These are phyloP conservation scores for Suillus plorans DNA, from an alignment of 768 basidiomycete genomes.

Conservation along the genomic window DNA sequence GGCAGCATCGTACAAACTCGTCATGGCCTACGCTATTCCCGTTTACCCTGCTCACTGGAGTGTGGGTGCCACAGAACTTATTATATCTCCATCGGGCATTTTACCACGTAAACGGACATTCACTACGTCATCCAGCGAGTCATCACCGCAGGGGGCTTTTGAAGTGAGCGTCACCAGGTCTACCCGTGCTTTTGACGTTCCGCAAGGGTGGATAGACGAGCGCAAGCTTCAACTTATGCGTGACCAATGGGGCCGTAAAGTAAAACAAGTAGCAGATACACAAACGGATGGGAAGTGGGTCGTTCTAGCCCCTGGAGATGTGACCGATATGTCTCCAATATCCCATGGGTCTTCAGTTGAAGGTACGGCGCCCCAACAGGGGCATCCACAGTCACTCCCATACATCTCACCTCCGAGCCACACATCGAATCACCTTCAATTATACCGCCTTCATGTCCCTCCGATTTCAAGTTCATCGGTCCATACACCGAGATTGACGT, in stretches of 20 bases:
- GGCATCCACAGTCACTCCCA: slow-evolving; percentile 14
- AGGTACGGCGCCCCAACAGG: slow-evolving; percentile 26
- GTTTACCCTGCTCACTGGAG: slow-evolving; percentile 84
- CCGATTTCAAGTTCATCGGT: slow-evolving; percentile 46
- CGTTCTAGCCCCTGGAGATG: slow-evolving; percentile 64
- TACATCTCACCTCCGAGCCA: slow-evolving; percentile 39
- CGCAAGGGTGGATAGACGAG: slow-evolving; percentile 71
- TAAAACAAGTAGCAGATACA: slow-evolving; percentile 64
- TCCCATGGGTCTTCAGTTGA: slow-evolving; percentile 15
- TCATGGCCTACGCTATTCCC: slow-evolving; percentile 72
- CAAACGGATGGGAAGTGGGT: slow-evolving; percentile 88
- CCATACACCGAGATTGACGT: slow-evolving; percentile 62
- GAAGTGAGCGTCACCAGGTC: slow-evolving; percentile 59
- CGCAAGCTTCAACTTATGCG: slow-evolving; percentile 59
- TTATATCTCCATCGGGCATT: slow-evolving; percentile 46
- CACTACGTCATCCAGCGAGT: slow-evolving; percentile 9
- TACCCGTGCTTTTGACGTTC: slow-evolving; percentile 68
- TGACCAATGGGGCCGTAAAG: slow-evolving; percentile 79
- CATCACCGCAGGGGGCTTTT: slow-evolving; percentile 35
- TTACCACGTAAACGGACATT: slow-evolving; percentile 10
- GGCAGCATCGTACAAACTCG: slow-evolving; percentile 61
- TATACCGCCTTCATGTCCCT: slow-evolving; percentile 72
- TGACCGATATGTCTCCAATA: slow-evolving; percentile 12
- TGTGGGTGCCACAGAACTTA: slow-evolving; percentile 72
- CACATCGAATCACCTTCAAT: slow-evolving; percentile 59